Percentiles rank a stretch among this genome's conserved stretches.
These are phyloP conservation scores for Choanephora cucurbitarum DNA, from an alignment of 371 early-diverging fungal genomes.

Conservation along the genomic window DNA sequence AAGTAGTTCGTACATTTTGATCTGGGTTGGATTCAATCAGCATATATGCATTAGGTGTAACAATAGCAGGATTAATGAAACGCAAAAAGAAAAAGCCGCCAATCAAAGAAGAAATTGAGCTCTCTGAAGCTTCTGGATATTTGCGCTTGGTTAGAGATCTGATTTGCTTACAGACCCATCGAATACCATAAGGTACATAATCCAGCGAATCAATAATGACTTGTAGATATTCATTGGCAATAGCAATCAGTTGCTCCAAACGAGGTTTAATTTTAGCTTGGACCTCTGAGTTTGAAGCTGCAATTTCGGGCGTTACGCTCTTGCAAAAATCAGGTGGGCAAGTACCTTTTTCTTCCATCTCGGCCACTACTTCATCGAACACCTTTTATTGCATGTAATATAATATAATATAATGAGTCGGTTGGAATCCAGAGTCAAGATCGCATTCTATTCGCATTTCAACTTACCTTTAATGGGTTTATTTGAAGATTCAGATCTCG, in stretches of 20 bases:
- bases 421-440: too few species aligned
- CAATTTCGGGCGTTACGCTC: slow-evolving; percentile 80
- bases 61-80: slow-evolving; percentile 97
- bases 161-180: slow-evolving; percentile 99
- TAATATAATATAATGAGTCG: too few species aligned
- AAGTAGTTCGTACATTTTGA: slow-evolving; percentile 80
- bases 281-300: slow-evolving; percentile 76
- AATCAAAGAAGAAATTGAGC: slow-evolving; percentile 89
- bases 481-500: slow-evolving; percentile 85
- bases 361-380: slow-evolving; percentile 82
- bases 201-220: slow-evolving; percentile 82
- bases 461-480: slow-evolving; percentile 75
- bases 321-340: slow-evolving; percentile 65
- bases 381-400: not conserved
- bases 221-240: slow-evolving; percentile 80
- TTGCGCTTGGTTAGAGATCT: slow-evolving; percentile 88
- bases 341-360: slow-evolving; percentile 68
- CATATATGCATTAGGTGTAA: slow-evolving; percentile 94
- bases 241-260: slow-evolving; percentile 81
- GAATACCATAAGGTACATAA: slow-evolving; percentile 92
- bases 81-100: slow-evolving; percentile 97
- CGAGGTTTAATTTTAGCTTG: slow-evolving; percentile 83
- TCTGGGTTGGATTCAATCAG: slow-evolving; percentile 82
- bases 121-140: slow-evolving; percentile 88
- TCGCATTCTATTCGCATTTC: too few species aligned